Conservation (phyloP, 164 flowering plant species). For the Liquidambar formosana region DNA sequence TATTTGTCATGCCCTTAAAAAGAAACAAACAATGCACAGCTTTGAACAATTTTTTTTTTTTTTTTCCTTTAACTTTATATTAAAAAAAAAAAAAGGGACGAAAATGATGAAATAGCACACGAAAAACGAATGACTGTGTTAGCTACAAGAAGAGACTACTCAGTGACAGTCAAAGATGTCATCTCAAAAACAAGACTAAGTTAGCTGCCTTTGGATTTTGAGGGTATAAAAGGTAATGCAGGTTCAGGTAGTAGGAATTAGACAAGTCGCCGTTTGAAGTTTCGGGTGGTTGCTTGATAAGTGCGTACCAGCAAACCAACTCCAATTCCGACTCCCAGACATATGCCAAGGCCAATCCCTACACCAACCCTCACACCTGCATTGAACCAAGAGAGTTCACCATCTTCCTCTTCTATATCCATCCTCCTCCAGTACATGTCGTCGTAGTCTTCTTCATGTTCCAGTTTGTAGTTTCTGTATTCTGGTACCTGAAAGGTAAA, state of each 20-base stretch:
- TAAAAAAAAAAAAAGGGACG: neutral
- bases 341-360: slow-evolving; percentile 85
- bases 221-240: neutral
- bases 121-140: neutral
- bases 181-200: slow-evolving; percentile 11
- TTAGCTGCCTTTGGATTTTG: slow-evolving; percentile 27
- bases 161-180: slow-evolving; percentile 13
- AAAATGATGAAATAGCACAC: neutral
- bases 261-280: slow-evolving; percentile 58
- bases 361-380: slow-evolving; percentile 91
- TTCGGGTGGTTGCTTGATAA: slow-evolving; percentile 69
- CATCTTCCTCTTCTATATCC: slow-evolving; percentile 73
- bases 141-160: slow-evolving; percentile 21
- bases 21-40: neutral
- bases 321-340: slow-evolving; percentile 81
- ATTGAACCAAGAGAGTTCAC: slow-evolving; percentile 88
- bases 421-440: slow-evolving; percentile 48
- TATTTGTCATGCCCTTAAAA: neutral
- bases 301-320: slow-evolving; percentile 80
- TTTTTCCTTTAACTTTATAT: no score
- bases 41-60: neutral
- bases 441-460: slow-evolving; percentile 51
- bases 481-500: slow-evolving; percentile 35
- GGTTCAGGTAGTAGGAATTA: slow-evolving; percentile 26
- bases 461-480: slow-evolving; percentile 43